phyloP scores from a whole-genome alignment of 2,329 filamentous ascomycete genomes.

The Basipetospora chlamydospora region DNA sequence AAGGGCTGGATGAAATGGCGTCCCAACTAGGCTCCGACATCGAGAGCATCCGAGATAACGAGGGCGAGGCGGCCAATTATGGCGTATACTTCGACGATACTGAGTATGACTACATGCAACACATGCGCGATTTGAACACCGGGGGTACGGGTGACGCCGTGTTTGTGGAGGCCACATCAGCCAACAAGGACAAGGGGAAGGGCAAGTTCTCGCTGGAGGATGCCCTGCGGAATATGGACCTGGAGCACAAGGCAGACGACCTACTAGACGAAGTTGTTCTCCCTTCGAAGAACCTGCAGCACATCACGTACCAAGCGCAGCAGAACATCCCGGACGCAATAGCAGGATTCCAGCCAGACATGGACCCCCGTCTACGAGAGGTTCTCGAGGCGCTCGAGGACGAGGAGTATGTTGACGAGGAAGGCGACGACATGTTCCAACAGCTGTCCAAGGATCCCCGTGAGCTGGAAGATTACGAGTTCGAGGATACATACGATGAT shows the following conservation, averaged over 20 bases:
- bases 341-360: slow-evolving; percentile 89
- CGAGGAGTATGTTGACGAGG: slow-evolving; percentile 78
- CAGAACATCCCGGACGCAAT: slow-evolving; percentile 86
- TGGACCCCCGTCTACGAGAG: slow-evolving; percentile 86
- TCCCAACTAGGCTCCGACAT: slow-evolving; percentile 59
- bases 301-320: slow-evolving; percentile 76
- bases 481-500: slow-evolving; percentile 48
- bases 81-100: slow-evolving; percentile 93
- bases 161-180: slow-evolving; percentile 63
- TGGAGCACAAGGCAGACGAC: slow-evolving; percentile 38
- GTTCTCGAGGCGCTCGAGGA: slow-evolving; percentile 89
- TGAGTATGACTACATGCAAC: slow-evolving; percentile 98
- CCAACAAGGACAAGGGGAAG: slow-evolving; percentile 56
- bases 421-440: slow-evolving; percentile 76
- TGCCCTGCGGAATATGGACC: slow-evolving; percentile 50
- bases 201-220: slow-evolving; percentile 71
- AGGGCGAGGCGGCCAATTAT: slow-evolving; percentile 89
- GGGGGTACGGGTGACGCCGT: slow-evolving; percentile 56
- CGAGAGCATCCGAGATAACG: slow-evolving; percentile 61
- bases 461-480: slow-evolving; percentile 69
- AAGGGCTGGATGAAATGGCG: slow-evolving; percentile 60
- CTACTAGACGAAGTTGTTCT: slow-evolving; percentile 61
- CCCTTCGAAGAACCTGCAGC: slow-evolving; percentile 64
- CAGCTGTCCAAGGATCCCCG: slow-evolving; percentile 52
- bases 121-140: slow-evolving; percentile 73